phyloP scores from a whole-genome alignment of 108 stramenopile genomes.

The Fragilariopsis cylindrus region DNA sequence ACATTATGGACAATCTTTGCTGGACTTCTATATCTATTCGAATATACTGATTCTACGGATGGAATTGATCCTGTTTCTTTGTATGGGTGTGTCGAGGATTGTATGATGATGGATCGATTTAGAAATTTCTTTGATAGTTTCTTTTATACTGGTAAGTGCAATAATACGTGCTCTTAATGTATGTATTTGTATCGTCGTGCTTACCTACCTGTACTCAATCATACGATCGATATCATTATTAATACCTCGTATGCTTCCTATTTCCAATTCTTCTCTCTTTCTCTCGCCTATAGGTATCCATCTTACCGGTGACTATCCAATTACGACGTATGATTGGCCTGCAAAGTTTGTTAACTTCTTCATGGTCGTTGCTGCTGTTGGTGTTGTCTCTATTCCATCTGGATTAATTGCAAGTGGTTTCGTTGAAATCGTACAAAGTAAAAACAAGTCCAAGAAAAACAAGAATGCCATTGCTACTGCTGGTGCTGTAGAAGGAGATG shows the following conservation, averaged over 20 bases:
- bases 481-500: slow-evolving; percentile 61
- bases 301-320: slow-evolving; percentile 60
- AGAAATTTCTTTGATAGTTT: slow-evolving; percentile 66
- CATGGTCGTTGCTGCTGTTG: slow-evolving; percentile 88
- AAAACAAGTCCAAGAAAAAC: slow-evolving; percentile 43
- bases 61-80: slow-evolving; percentile 69
- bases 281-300: not conserved
- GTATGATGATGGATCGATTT: slow-evolving; percentile 75
- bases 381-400: slow-evolving; percentile 87
- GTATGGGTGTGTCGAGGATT: slow-evolving; percentile 67
- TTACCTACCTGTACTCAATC: not conserved
- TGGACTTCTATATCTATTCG: slow-evolving; percentile 76
- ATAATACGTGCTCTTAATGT: slow-evolving; percentile 57
- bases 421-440: slow-evolving; percentile 83
- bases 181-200: not conserved
- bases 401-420: slow-evolving; percentile 89
- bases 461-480: slow-evolving; percentile 4
- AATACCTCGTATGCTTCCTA: not conserved
- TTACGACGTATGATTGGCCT: slow-evolving; percentile 64
- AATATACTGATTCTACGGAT: slow-evolving; percentile 67
- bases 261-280: not conserved
- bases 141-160: slow-evolving; percentile 47
- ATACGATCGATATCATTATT: not conserved
- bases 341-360: slow-evolving; percentile 74
- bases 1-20: slow-evolving; percentile 85